Evolutionary conservation across 2,329 filamentous ascomycete genomes (phyloP), one percentile per base, ranked within the genome.

Genomic region (Alternaria triticimaculans): DNA sequence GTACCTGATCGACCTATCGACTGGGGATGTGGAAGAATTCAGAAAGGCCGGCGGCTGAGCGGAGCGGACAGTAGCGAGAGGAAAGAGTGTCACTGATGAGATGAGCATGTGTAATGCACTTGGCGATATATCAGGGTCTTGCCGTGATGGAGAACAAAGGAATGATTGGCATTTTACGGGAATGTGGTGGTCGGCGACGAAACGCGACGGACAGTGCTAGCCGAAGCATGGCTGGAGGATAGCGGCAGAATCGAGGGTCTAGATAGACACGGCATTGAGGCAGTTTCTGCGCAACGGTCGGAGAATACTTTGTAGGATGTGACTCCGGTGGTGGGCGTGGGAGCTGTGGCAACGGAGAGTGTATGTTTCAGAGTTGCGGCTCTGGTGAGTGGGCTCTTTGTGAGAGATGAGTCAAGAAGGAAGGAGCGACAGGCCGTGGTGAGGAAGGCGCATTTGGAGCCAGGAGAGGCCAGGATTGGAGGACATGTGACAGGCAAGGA

Each of bases 331-430:
- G n/a, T 23, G 43, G 26, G 64, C 58, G 65, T 63, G 57, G 58
- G 53, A 43, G 67, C 44, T 21, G 55, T 62, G 64, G 64, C 62
- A 60, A 58, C 62, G 61, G 60, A 65, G 60, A 65, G 62, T 65
- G 54, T 53, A 28, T 45, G 72, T 73, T 73, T 72, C 71, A 75
- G 67, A 25, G 65, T 58, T 26, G 55, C 55, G 43, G 48, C 41
- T 37, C 33, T 37, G 33, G 33, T 37, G 33, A 37, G 33, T 37
- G 33, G 33, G 33, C 33, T 46, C 18, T 26, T 43, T 64, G 60
- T 66, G 9, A 37, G 53, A 25, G 44, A 54, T 50, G 60, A 55
- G 60, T 45, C 45, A 51, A 21, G 5, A 1, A 41, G 48, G 21
- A 33, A 48, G 55, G 43, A n/a, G 43, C 26, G 60, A 21, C 44